These are phyloP conservation scores for Blastobotrys persicus DNA, from an alignment of 1,139 yeast species.

Conservation along the genomic window DNA sequence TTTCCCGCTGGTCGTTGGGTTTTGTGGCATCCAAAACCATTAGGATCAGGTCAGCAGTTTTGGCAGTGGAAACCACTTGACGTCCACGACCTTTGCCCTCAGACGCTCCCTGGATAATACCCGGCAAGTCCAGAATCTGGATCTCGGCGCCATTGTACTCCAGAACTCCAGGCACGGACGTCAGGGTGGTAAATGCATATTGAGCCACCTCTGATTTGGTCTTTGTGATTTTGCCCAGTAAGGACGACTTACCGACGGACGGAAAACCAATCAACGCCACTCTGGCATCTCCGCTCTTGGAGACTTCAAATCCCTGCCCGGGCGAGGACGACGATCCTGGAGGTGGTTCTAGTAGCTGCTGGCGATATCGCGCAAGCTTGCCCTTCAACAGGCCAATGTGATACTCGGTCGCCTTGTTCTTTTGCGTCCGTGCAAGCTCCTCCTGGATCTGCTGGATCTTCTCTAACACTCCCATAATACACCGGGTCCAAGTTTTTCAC, in stretches of 20 bases:
- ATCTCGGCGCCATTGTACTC: slow-evolving; percentile 96
- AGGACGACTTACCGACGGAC: slow-evolving; percentile 93
- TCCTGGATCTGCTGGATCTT: slow-evolving; percentile 88
- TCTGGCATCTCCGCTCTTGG: slow-evolving; percentile 94
- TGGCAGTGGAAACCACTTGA: slow-evolving; percentile 93
- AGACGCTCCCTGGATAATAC: slow-evolving; percentile 94
- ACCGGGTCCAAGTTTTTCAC: background rate
- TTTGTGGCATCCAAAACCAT: slow-evolving; percentile 97
- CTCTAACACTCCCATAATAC: slow-evolving; percentile 43
- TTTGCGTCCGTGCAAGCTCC: slow-evolving; percentile 92
- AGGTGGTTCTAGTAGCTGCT: slow-evolving; percentile 88
- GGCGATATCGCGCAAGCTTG: slow-evolving; percentile 88
- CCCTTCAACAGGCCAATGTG: slow-evolving; percentile 93
- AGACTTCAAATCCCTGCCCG: slow-evolving; percentile 93
- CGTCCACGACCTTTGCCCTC: slow-evolving; percentile 98
- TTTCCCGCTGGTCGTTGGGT: slow-evolving; percentile 80
- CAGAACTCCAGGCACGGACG: slow-evolving; percentile 93
- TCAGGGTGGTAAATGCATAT: slow-evolving; percentile 92
- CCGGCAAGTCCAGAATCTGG: slow-evolving; percentile 94
- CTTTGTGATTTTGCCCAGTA: slow-evolving; percentile 78
- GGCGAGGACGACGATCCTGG: slow-evolving; percentile 70
- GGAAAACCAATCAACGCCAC: slow-evolving; percentile 96
- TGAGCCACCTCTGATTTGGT: slow-evolving; percentile 94
- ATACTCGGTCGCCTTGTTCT: slow-evolving; percentile 96
- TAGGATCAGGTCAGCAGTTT: slow-evolving; percentile 87